Evolutionary conservation across 208 protist species (phyloP), one percentile per base, ranked within the genome.

Genomic region (Trypanosomatidae sp.): DNA sequence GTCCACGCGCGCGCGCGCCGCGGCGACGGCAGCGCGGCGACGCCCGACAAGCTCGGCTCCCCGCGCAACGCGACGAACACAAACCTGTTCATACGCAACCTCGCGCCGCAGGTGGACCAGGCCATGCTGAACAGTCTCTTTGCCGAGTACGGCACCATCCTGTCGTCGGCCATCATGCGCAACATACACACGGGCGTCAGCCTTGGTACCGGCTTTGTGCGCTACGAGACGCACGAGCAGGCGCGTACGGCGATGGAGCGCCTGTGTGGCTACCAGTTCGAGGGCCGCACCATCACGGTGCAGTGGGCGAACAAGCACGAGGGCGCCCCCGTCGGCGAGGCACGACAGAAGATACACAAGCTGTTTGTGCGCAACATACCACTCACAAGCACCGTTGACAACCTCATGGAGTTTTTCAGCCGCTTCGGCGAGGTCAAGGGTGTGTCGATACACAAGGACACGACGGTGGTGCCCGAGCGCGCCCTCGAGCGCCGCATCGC

Each of bases 341-440:
- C 70, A 26, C 72, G 77, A 4, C 55, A 56, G 24, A 71, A 73
- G 54, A 91, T 88, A 15, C 56, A 58, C 19, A 91, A 91, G 55
- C 57, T 91, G 5, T 91, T 91, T 40, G 68, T 91, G 32, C 76
- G 82, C 19, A 91, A 91, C 39, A 64, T 91, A 27, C 82, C 81
- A 3, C 30, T 72, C 1, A 56, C 66, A 16, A 47, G 74, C 11
- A 67, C 52, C 4, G 30, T 49, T 0, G 60, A 56, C n/a, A 48
- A 53, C 13, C 43, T 91, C n/a, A 39, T 42, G 22, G 23, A 1
- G 1, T 40, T 83, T 19, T 88, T 86, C 42, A 32, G 24, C 15
- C 11, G 15, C 18, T 82, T 61, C 55, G 77, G 82, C 16, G 8
- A 33, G 30, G 66, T 88, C 25, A 52, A 56, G 13, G 45, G 56